A percentile compares a stretch with the other conserved stretches of the same genome.
Evolutionary conservation across 768 basidiomycete species (phyloP).

Genomic region (Grammothele lineata): DNA sequence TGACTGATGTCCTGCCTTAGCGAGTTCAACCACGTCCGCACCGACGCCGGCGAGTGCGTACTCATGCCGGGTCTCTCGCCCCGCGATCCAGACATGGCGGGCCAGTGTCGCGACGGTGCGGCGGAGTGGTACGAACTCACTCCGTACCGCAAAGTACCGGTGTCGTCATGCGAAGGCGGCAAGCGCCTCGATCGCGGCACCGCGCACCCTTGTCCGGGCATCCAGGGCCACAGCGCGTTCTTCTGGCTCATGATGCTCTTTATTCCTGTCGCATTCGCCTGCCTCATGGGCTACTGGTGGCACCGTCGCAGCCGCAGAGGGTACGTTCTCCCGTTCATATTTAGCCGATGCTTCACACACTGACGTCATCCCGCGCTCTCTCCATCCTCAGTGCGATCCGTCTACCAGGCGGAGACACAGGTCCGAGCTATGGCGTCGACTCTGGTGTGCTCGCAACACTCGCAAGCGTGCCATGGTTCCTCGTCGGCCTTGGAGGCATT

Average conservation of each 20-base stretch:
- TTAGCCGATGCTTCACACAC: constrained; percentile 2
- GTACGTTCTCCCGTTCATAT: constrained; percentile 48
- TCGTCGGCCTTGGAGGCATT: constrained; percentile 73
- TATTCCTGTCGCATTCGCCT: constrained; percentile 75
- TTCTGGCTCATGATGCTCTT: constrained; percentile 84
- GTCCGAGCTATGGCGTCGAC: constrained; percentile 34
- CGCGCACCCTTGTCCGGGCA: constrained; percentile 76
- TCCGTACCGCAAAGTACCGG: constrained; percentile 84
- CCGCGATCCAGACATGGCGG: constrained; percentile 46
- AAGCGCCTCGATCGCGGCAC: constrained; percentile 70
- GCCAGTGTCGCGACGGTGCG: constrained; percentile 54
- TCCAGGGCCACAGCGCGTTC: constrained; percentile 63
- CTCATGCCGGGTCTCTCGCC: constrained; percentile 67
- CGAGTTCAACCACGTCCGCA: constrained; percentile 86
- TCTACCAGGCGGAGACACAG: constrained; percentile 53
- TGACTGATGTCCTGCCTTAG: constrained; percentile 35
- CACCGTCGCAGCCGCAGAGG: constrained; percentile 48
- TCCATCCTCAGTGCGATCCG: constrained; percentile 59
- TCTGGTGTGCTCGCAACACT: constrained; percentile 62
- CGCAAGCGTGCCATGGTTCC: constrained; percentile 87
- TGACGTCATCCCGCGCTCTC: constrained; percentile 8
- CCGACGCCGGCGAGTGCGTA: constrained; percentile 70
- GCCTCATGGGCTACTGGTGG: constrained; percentile 72
- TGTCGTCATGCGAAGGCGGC: constrained; percentile 84
- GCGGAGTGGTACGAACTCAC: constrained; percentile 95